These are phyloP conservation scores for Dionaea muscipula DNA, from an alignment of 179 eudicot genomes.

Conservation along the genomic window DNA sequence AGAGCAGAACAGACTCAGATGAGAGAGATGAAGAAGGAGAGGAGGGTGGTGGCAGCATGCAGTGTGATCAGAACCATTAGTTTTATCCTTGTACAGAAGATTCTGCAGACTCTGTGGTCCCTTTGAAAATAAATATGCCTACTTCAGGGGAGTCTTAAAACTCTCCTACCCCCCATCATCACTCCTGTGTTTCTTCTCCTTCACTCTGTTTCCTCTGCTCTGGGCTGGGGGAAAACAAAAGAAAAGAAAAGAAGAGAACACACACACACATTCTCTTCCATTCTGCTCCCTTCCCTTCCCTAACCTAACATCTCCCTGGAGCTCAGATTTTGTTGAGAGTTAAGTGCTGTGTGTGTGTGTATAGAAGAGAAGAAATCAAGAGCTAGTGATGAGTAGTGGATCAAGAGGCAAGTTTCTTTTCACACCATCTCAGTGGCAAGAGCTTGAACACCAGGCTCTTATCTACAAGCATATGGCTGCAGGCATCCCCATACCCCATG, in stretches of 20 bases:
- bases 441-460: constrained; percentile 83
- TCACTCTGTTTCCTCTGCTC: not conserved
- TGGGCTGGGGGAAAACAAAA: not conserved
- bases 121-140: constrained; percentile 38
- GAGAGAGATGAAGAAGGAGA: constrained; percentile 7
- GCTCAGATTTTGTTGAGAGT: not conserved
- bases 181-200: not conserved
- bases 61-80: constrained; percentile 55
- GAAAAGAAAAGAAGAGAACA: not conserved
- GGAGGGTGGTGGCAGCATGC: constrained; percentile 11
- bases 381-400: constrained; percentile 1
- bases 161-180: not conserved
- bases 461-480: constrained; percentile 81
- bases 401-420: constrained; percentile 48
- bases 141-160: constrained; percentile 8
- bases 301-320: too few relatives aligned
- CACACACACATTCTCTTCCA: not conserved
- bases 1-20: not conserved
- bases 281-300: not conserved
- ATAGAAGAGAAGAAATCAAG: not conserved
- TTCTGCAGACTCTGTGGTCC: constrained; percentile 59
- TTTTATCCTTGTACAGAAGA: constrained; percentile 70
- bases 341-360: not conserved
- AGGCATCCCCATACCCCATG: constrained; percentile 79
- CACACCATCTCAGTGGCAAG: constrained; percentile 87